These are phyloP conservation scores for Candida dajiaensis DNA, from an alignment of 805 yeast species.

Conservation along the genomic window DNA sequence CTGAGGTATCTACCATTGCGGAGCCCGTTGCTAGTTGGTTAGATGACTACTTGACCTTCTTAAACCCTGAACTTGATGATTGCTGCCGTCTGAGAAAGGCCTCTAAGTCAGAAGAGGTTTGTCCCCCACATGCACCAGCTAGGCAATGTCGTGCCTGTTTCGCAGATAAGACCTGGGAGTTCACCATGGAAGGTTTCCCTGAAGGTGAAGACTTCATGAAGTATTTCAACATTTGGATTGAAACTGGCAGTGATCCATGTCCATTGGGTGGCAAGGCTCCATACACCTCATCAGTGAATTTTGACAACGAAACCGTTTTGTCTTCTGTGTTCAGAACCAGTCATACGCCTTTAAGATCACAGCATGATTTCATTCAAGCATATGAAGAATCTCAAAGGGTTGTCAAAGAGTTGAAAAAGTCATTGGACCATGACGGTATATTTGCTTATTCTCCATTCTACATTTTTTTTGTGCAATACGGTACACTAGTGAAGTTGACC, in stretches of 20 bases:
- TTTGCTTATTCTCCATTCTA: constrained; percentile 94
- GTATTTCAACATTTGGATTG: constrained; percentile 76
- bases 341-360: constrained; percentile 76
- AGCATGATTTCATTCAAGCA: constrained; percentile 76
- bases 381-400: constrained; percentile 67
- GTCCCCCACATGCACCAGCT: constrained; percentile 61
- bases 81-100: constrained; percentile 73
- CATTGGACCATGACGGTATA: constrained; percentile 40
- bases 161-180: constrained; percentile 56
- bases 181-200: constrained; percentile 80
- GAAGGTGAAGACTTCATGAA: constrained; percentile 63
- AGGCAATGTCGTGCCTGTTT: constrained; percentile 73
- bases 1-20: constrained; percentile 55
- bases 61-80: constrained; percentile 79
- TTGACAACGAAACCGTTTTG: constrained; percentile 36
- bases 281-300: constrained; percentile 54
- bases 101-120: constrained; percentile 41
- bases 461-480: constrained; percentile 87
- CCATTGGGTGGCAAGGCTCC: constrained; percentile 97
- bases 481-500: constrained; percentile 55
- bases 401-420: constrained; percentile 43
- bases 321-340: constrained; percentile 74
- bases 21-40: constrained; percentile 91
- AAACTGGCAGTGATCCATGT: constrained; percentile 80
- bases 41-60: constrained; percentile 83